Conservation (phyloP, 2,329 filamentous ascomycete genomes). For the Arthrobotrys sinensis region DNA sequence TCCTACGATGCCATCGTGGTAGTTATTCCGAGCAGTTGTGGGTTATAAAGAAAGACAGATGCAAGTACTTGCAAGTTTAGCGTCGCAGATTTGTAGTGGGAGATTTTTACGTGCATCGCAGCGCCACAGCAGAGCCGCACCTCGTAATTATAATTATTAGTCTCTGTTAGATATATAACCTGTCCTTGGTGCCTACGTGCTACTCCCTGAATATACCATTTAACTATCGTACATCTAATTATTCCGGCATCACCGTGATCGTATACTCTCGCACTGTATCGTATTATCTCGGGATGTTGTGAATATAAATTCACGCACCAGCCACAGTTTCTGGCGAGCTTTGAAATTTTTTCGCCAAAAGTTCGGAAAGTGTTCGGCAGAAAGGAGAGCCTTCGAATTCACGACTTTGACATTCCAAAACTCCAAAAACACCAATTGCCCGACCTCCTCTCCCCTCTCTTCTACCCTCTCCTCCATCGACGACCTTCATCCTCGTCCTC, state of each 20-base stretch:
- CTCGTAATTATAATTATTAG: not conserved
- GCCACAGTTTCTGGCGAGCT: constrained; percentile 55
- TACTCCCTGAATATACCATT: no score
- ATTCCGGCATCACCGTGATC: not conserved
- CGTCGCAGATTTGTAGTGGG: not conserved
- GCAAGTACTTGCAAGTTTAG: not conserved
- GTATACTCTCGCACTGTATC: not conserved
- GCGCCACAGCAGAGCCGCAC: constrained; percentile 31
- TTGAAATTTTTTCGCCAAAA: constrained; percentile 58
- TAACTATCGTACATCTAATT: not conserved
- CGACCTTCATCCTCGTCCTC: constrained; percentile 18
- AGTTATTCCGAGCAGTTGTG: not conserved
- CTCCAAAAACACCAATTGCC: constrained; percentile 20
- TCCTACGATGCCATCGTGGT: constrained; percentile 2
- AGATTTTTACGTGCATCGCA: constrained; percentile 21
- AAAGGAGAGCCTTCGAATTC: constrained; percentile 48
- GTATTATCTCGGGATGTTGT: not conserved
- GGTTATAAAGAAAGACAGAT: not conserved
- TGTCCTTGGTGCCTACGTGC: no score
- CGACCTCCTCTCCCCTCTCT: constrained; percentile 5
- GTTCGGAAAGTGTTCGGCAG: constrained; percentile 55
- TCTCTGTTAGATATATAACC: no score
- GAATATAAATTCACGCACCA: constrained; percentile 53
- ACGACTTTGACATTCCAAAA: constrained; percentile 32
- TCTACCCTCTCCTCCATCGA: constrained; percentile 25